Evolutionary conservation across 441 rosid genomes (phyloP), one percentile per base, ranked within the genome.

Genomic region (Bocquillonia castaneifolia): DNA sequence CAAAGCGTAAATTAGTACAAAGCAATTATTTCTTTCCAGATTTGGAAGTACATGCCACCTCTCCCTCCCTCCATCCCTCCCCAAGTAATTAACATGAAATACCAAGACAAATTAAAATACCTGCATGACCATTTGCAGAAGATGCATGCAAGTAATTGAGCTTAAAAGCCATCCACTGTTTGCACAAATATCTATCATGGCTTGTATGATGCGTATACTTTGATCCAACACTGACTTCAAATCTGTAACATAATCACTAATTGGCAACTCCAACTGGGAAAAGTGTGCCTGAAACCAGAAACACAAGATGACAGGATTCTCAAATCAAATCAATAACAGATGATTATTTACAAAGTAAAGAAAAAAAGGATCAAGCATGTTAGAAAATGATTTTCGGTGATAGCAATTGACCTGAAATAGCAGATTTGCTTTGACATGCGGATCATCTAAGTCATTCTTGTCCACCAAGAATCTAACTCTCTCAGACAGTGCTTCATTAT

Each of bases 101-200:
- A 72, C 12, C n/a, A n/a, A n/a, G n/a, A 26, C 18, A 65, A 36
- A 72, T 53, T 50, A 48, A 42, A 34, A 56, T 85, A 94, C 99
- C 98, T 94, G 99, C 94, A 92, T 92, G 72, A 94, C 87, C 98
- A 94, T 94, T 85, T 94, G 99, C 86, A 94, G 64, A 72, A 92
- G 97, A 80, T 80, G 99, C 98, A 92, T 94, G 84, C 99, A 94
- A 65, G 86, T 80, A 59, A 94, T 76, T n/a, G 99, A 87, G 83
- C 97, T 88, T 59, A 87, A 76, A 78, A 94, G 97, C 99, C 99
- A 94, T 78, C 99, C 99, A 64, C 99, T 94, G 72, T 94, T 94
- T 44, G 97, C 97, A 61, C 99, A 94, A 72, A 91, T 87, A 79
- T 94, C 99, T 79, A 94, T 92, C 97, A 90, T 94, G 70, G 99